Evolutionary conservation across 2,329 filamentous ascomycete species (phyloP), one percentile per base, ranked within the genome.

Genomic region (Ceratocystis colombiana): DNA sequence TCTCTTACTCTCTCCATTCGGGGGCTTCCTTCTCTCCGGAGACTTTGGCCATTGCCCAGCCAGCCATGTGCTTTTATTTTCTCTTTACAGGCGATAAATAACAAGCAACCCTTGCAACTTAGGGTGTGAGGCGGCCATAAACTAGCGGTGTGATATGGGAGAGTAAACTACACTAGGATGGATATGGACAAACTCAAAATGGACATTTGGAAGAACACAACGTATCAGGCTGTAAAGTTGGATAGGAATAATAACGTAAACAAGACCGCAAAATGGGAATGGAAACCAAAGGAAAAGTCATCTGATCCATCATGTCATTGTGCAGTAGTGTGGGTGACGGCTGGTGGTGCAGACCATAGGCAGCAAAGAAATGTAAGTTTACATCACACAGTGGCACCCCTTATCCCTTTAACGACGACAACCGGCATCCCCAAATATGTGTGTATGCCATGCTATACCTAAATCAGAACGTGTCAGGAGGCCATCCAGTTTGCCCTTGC

Each of bases 231-330:
- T 30, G 30, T 59, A 33, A 25, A 17, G 55, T 59, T 59, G 22
- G 28, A 59, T 53, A 6, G 48, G 5, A 25, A 53, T 15, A 17
- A 53, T 15, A 25, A 53, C 7, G 48, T 28, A 20, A 3, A 5
- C 25, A 12, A 15, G 48, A 25, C 28, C 55, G n/a, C 12, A 30
- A 33, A 33, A 10, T 37, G 3, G 28, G 17, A 17, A 30, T 20
- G 1, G 15, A 8, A 50, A 22, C n/a, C 46, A 22, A 8, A 12
- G 46, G 22, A 20, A 22, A 33, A 59, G 55, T 59, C 55, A 37
- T 33, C 28, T 37, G 55, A 59, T 59, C 12, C 15, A 59, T 59
- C 55, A 59, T 59, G 55, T 59, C 55, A 59, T 59, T 59, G 55
- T 59, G 55, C 55, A 37, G 55, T 59, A 59, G 55, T 37, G 28